Percentiles rank a stretch among this genome's conserved stretches.
These are phyloP conservation scores for Misopates orontium DNA, from an alignment of 257 asterid species.

Conservation along the genomic window DNA sequence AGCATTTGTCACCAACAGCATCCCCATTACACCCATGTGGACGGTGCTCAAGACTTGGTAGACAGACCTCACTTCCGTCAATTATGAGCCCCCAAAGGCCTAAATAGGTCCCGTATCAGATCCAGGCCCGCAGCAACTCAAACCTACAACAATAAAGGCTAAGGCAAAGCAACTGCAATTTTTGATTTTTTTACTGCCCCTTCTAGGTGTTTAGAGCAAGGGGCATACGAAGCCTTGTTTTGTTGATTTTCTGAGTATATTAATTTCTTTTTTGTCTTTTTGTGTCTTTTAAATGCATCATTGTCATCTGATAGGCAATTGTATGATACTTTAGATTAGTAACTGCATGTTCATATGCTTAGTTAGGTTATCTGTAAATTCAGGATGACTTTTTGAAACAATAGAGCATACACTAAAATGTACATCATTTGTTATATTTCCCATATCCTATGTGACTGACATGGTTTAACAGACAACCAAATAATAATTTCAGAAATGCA, in stretches of 20 bases:
- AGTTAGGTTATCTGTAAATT: not conserved
- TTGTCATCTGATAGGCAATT: slow-evolving; percentile 10
- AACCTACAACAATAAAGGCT: too few relatives aligned
- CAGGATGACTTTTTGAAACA: too few relatives aligned
- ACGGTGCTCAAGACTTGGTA: slow-evolving; percentile 37
- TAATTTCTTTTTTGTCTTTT: slow-evolving; percentile 17
- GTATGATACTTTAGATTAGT: not conserved
- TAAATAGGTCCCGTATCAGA: not conserved
- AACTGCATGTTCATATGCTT: slow-evolving; percentile 1
- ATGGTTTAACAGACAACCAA: too few relatives aligned
- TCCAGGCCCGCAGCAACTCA: too few relatives aligned
- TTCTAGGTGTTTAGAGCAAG: slow-evolving; percentile 14
- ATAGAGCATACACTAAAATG: too few relatives aligned
- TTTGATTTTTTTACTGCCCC: not conserved
- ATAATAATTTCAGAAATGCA: not conserved
- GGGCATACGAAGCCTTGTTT: slow-evolving; percentile 15
- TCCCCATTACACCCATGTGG: slow-evolving; percentile 51
- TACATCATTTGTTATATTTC: too few relatives aligned
- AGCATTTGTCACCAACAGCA: slow-evolving; percentile 38
- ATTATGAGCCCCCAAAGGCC: slow-evolving; percentile 35
- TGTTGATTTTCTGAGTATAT: slow-evolving; percentile 23
- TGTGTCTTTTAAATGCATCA: slow-evolving; percentile 8
- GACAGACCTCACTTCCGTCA: slow-evolving; percentile 30
- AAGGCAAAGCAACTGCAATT: slow-evolving; percentile 6
- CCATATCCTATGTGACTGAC: too few relatives aligned